Percentiles rank a stretch among this genome's conserved stretches.
phyloP scores from a whole-genome alignment of 768 basidiomycete genomes.

The Pulveroboletus sp. region DNA sequence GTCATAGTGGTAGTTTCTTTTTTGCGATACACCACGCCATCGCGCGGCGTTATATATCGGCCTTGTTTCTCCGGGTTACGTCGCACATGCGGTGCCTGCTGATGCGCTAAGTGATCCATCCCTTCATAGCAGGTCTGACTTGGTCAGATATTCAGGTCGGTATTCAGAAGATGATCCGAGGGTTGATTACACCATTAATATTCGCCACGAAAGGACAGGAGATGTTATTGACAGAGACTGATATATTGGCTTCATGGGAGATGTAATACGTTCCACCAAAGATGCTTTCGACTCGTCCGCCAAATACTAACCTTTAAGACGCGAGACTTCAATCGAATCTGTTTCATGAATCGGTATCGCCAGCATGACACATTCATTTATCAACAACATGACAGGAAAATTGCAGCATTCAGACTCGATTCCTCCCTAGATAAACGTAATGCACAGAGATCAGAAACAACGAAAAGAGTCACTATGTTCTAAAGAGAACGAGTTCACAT shows the following conservation, averaged over 20 bases:
- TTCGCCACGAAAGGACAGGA: not conserved
- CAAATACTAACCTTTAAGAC: no score
- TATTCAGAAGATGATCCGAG: no score
- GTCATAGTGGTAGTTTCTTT: not conserved
- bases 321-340: not conserved
- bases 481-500: no score
- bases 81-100: constrained; percentile 5
- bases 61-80: not conserved
- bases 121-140: no score
- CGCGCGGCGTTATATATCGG: constrained; percentile 1
- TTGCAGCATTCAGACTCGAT: not conserved
- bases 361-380: constrained; percentile 5
- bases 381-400: not conserved
- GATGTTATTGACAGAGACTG: not conserved
- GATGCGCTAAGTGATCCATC: no score
- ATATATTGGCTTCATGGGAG: not conserved
- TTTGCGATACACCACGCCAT: constrained; percentile 1
- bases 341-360: not conserved
- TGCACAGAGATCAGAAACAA: constrained; percentile 1
- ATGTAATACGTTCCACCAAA: no score
- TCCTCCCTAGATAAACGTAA: not conserved
- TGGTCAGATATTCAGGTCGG: no score
- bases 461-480: not conserved
- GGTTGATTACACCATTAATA: no score
- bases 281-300: not conserved